Evolutionary conservation across 2,329 filamentous ascomycete species (phyloP).

Genomic region (Trichoderma sp.): DNA sequence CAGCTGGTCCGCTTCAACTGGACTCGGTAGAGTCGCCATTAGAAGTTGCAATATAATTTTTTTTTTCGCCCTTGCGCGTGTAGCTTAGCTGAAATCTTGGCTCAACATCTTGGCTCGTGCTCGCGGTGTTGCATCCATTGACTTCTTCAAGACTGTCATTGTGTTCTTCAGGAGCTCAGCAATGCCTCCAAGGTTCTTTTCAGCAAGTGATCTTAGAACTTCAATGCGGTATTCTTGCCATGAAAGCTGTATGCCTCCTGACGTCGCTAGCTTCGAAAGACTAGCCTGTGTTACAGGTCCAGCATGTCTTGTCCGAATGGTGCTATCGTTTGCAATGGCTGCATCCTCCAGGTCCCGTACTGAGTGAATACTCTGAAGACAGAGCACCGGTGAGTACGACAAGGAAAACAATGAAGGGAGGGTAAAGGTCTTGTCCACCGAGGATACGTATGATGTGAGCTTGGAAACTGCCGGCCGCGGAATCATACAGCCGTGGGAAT

Average conservation of each 20-base stretch:
- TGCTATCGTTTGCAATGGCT: conserved; percentile 40
- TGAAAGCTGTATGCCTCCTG: conserved; percentile 63
- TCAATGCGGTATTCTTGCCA: conserved; percentile 75
- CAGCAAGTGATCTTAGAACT: conserved; percentile 67
- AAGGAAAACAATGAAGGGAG: conserved; percentile 55
- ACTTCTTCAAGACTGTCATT: conserved; percentile 69
- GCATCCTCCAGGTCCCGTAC: conserved; percentile 59
- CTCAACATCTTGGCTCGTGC: conserved; percentile 23
- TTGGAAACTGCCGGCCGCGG: conserved; percentile 43
- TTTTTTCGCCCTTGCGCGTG: background rate
- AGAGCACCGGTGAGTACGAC: conserved; percentile 57
- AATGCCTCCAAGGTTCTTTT: conserved; percentile 63
- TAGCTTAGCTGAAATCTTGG: background rate
- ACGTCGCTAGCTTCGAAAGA: conserved; percentile 59
- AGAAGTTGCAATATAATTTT: background rate
- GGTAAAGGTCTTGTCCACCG: conserved; percentile 46
- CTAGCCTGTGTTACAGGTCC: conserved; percentile 70
- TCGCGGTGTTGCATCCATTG: conserved; percentile 34
- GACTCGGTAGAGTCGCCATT: conserved; percentile 9
- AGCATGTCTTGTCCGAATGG: conserved; percentile 52
- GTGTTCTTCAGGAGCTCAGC: conserved; percentile 74
- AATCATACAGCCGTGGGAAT: conserved; percentile 56
- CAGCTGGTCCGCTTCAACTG: conserved; percentile 21
- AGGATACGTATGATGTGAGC: conserved; percentile 49
- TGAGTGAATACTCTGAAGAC: conserved; percentile 53